These are phyloP conservation scores for Trichocladium antarcticum DNA, from an alignment of 495 filamentous ascomycete genomes.

Conservation along the genomic window DNA sequence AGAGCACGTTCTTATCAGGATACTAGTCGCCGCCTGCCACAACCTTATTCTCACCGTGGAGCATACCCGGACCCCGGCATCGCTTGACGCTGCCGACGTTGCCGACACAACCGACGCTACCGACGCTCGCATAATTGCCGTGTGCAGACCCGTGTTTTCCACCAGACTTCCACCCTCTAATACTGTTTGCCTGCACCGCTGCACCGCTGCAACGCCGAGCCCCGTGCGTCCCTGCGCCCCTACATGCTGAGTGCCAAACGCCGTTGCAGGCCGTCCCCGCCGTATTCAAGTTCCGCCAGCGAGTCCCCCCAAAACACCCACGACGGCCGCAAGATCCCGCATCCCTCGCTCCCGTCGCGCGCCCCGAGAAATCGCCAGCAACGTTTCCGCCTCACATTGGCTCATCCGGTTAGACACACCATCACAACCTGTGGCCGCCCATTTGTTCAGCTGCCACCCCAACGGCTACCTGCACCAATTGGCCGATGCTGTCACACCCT, in stretches of 20 bases:
- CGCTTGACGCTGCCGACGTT: constrained; percentile 5
- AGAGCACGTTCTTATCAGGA: not conserved
- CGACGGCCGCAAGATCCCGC: not conserved
- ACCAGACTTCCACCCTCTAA: not conserved
- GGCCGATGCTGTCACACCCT: constrained; percentile 22
- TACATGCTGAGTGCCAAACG: no score
- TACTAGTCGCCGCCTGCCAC: not conserved
- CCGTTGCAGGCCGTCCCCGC: not conserved
- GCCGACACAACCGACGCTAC: constrained; percentile 6
- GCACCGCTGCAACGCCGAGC: not conserved
- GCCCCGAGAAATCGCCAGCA: constrained; percentile 8
- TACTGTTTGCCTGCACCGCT: not conserved
- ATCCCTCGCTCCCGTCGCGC: constrained; percentile 2
- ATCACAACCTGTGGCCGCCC: constrained; percentile 4
- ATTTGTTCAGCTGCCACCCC: constrained; percentile 12
- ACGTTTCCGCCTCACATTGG: constrained; percentile 20
- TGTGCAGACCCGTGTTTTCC: not conserved
- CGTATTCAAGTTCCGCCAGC: not conserved
- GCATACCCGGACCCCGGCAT: not conserved
- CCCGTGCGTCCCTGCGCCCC: not conserved
- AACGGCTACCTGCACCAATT: constrained; percentile 24
- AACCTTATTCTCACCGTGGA: no score
- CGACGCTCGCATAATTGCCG: not conserved
- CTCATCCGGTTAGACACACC: constrained; percentile 10
- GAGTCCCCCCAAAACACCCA: not conserved